A percentile compares a stretch with the other conserved stretches of the same genome.
Evolutionary conservation across 169 alveolate genomes (phyloP).

Genomic region (Plasmodium vinckei): DNA sequence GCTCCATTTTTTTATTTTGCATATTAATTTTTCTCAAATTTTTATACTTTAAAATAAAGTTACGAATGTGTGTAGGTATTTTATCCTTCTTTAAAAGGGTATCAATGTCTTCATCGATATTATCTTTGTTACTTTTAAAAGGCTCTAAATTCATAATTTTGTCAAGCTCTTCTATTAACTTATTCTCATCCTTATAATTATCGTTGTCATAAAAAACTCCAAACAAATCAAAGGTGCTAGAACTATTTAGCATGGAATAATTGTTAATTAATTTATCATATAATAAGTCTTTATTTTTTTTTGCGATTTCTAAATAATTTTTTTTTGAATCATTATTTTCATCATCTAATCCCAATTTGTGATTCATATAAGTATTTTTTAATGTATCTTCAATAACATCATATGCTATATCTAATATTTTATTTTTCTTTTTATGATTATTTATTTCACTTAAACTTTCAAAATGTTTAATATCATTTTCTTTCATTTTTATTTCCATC

Average conservation of each 20-base stretch:
- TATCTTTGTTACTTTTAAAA: conserved; percentile 54
- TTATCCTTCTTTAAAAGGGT: conserved; percentile 62
- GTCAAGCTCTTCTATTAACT: conserved; percentile 28
- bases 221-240: conserved; percentile 65
- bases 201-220: conserved; percentile 72
- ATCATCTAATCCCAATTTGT: not conserved
- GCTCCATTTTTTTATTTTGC: conserved; percentile 9
- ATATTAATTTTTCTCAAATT: not conserved
- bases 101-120: conserved; percentile 53
- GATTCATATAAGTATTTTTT: conserved; percentile 25
- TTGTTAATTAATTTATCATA: conserved; percentile 36
- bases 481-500: conserved; percentile 33
- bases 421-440: conserved; percentile 53
- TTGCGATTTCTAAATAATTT: conserved; percentile 65
- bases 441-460: conserved; percentile 57
- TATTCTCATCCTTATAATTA: conserved; percentile 46
- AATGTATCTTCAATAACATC: conserved; percentile 54
- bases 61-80: conserved; percentile 44
- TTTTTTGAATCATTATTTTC: conserved; percentile 23
- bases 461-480: conserved; percentile 31
- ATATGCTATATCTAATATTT: conserved; percentile 57
- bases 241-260: conserved; percentile 30
- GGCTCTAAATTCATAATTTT: conserved; percentile 70
- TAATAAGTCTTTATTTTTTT: conserved; percentile 58
- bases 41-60: conserved; percentile 66